These are phyloP conservation scores for Wickerhamomyces bovis DNA, from an alignment of 805 yeast species.

Conservation along the genomic window DNA sequence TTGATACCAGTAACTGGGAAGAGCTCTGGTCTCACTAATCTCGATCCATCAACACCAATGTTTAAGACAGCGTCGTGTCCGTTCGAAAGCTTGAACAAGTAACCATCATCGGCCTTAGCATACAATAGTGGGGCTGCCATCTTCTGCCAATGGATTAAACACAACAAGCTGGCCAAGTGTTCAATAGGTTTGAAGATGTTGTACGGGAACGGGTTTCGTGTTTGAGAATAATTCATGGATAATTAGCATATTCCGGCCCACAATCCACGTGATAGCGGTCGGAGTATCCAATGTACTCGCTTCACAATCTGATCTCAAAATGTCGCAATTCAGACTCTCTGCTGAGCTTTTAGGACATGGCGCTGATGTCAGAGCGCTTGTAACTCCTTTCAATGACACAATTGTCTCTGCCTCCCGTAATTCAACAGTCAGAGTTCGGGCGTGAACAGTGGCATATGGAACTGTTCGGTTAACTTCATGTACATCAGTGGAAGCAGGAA, in stretches of 20 bases:
- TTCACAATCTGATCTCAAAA: neutral
- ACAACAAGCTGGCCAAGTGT: too few species aligned
- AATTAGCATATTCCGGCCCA: too few species aligned
- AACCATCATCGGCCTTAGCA: constrained; percentile 32
- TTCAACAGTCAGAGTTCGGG: constrained; percentile 68
- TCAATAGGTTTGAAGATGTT: too few species aligned
- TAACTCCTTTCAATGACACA: constrained; percentile 37
- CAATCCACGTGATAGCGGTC: too few species aligned
- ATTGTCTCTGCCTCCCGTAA: constrained; percentile 82
- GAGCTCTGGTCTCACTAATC: constrained; percentile 25
- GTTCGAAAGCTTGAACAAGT: constrained; percentile 29
- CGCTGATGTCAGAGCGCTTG: constrained; percentile 71
- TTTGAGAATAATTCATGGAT: too few species aligned
- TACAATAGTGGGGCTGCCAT: constrained; percentile 34
- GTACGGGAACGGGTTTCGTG: too few species aligned
- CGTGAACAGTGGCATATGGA: constrained; percentile 35
- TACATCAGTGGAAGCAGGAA: constrained; percentile 74
- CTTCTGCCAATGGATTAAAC: neutral
- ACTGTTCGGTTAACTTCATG: constrained; percentile 36
- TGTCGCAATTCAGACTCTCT: constrained; percentile 33
- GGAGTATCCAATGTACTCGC: too few species aligned
- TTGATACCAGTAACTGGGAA: constrained; percentile 32
- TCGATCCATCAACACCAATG: constrained; percentile 19
- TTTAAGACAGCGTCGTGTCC: constrained; percentile 20
- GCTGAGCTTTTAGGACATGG: constrained; percentile 67